phyloP scores from a whole-genome alignment of 768 basidiomycete genomes.

The Tubosaeta sp. region DNA sequence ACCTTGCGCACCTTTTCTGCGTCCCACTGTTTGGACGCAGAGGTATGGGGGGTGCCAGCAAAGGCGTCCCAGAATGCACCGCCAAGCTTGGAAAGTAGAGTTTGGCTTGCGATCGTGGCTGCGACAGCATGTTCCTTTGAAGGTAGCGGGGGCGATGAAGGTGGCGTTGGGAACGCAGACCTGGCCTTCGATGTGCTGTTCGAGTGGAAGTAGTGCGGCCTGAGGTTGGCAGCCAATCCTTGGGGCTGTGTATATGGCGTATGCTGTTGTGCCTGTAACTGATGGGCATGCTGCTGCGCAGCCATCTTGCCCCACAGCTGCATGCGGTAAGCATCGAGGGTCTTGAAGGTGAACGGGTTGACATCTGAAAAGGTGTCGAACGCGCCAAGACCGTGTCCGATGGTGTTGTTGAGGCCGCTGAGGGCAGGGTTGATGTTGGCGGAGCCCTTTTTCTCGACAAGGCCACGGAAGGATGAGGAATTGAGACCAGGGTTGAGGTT shows the following conservation, averaged over 20 bases:
- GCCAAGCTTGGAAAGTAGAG: slow-evolving; percentile 65
- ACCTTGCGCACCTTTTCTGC: slow-evolving; percentile 79
- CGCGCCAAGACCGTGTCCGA: slow-evolving; percentile 33
- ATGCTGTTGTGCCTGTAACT: slow-evolving; percentile 33
- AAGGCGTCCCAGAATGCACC: slow-evolving; percentile 89
- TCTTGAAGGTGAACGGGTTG: slow-evolving; percentile 86
- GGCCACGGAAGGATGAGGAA: slow-evolving; percentile 2
- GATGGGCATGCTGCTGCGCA: slow-evolving; percentile 51
- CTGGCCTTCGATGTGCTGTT: slow-evolving; percentile 7
- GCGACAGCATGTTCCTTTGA: slow-evolving; percentile 31
- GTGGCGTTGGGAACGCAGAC: slow-evolving; percentile 39
- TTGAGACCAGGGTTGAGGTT: slow-evolving; percentile 29
- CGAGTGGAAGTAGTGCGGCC: slow-evolving; percentile 31
- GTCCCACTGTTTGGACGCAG: slow-evolving; percentile 45
- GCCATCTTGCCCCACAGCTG: slow-evolving; percentile 93
- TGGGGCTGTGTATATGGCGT: slow-evolving; percentile 20
- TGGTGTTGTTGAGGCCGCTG: slow-evolving; percentile 23
- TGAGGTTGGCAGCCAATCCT: slow-evolving; percentile 41
- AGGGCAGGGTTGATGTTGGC: slow-evolving; percentile 30
- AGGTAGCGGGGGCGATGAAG: slow-evolving; percentile 35
- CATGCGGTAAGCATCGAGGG: slow-evolving; percentile 83
- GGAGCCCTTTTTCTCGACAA: slow-evolving; percentile 31
- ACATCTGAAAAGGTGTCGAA: slow-evolving; percentile 79
- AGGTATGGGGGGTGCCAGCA: slow-evolving; percentile 39
- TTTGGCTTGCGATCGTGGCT: slow-evolving; percentile 77